These are phyloP conservation scores for Bruguiera gymnorhiza DNA, from an alignment of 345 rosid species.

Conservation along the genomic window DNA sequence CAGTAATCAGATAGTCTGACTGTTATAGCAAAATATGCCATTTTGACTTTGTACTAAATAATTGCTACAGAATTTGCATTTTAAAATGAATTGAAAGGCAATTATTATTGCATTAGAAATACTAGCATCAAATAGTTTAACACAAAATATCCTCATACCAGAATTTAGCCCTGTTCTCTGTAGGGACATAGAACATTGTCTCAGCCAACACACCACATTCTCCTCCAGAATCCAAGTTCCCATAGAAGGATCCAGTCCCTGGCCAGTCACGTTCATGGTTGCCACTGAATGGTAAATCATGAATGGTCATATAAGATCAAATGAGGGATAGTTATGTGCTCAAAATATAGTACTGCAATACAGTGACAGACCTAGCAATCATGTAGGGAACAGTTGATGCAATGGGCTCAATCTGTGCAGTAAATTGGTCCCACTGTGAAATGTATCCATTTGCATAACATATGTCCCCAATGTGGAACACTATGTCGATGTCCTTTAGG, in stretches of 20 bases:
- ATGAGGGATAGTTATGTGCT: neutral
- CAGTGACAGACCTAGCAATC: slow-evolving; percentile 54
- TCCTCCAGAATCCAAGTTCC: slow-evolving; percentile 61
- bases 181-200: slow-evolving; percentile 66
- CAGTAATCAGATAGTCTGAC: too few species aligned
- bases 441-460: slow-evolving; percentile 68
- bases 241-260: slow-evolving; percentile 59
- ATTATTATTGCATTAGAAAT: neutral
- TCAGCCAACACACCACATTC: slow-evolving; percentile 74
- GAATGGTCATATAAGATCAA: slow-evolving; percentile 1
- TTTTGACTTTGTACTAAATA: neutral
- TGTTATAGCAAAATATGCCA: neutral
- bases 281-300: slow-evolving; percentile 40
- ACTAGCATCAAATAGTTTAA: neutral
- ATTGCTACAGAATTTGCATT: neutral
- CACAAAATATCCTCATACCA: slow-evolving; percentile 33
- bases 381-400: slow-evolving; percentile 68
- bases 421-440: slow-evolving; percentile 78
- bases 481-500: slow-evolving; percentile 47
- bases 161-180: slow-evolving; percentile 59
- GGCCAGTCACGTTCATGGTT: slow-evolving; percentile 84
- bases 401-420: slow-evolving; percentile 63
- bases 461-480: slow-evolving; percentile 72
- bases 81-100: neutral
- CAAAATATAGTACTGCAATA: neutral